Evolutionary conservation across 164 flowering plant species (phyloP).

Genomic region (Tinospora cordifolia): DNA sequence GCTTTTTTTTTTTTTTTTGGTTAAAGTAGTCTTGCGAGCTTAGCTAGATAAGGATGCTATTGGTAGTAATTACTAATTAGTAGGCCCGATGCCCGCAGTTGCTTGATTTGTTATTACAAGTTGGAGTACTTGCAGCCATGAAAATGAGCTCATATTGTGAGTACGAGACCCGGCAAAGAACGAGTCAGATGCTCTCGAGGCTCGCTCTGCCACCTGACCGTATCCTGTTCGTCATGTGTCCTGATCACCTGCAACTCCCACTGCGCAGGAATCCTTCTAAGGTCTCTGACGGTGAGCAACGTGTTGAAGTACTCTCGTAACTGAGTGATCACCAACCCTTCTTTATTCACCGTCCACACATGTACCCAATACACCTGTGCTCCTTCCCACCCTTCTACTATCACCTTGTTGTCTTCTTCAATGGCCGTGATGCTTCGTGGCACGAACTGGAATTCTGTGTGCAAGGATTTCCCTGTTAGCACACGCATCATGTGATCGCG

Average conservation of each 20-base stretch:
- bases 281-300: slow-evolving; percentile 59
- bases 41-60: too few relatives aligned
- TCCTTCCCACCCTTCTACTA: slow-evolving; percentile 88
- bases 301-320: slow-evolving; percentile 84
- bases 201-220: slow-evolving; percentile 62
- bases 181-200: slow-evolving; percentile 35
- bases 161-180: slow-evolving; percentile 65
- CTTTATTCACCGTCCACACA: slow-evolving; percentile 59
- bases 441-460: slow-evolving; percentile 39
- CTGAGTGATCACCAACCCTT: slow-evolving; percentile 46
- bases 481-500: slow-evolving; percentile 80
- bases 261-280: slow-evolving; percentile 16
- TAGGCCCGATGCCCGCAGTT: not conserved
- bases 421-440: slow-evolving; percentile 49
- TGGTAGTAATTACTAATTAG: too few relatives aligned
- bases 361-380: slow-evolving; percentile 74
- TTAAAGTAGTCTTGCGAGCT: too few relatives aligned
- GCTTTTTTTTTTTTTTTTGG: too few relatives aligned
- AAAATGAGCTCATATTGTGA: slow-evolving; percentile 42
- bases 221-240: slow-evolving; percentile 16
- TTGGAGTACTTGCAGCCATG: not conserved
- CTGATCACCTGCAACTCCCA: slow-evolving; percentile 19
- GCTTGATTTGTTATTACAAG: not conserved
- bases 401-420: slow-evolving; percentile 38
- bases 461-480: slow-evolving; percentile 49